Evolutionary conservation across 306 rosid species (phyloP), one percentile per base, ranked within the genome.

Genomic region (Cyclanthera cordifolia): DNA sequence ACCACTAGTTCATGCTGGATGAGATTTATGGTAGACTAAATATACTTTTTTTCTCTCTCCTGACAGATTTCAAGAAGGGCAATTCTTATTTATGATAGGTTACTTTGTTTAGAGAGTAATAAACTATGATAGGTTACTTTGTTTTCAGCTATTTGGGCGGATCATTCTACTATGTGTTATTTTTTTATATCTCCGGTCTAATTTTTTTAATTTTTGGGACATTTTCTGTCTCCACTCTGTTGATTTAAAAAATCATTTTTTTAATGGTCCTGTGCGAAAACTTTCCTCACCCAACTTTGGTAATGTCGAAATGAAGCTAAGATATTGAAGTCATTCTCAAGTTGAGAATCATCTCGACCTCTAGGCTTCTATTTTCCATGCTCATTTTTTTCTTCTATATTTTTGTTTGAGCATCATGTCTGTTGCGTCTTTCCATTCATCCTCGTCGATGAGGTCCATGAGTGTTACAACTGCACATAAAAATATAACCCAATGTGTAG

Each of bases 401-500:
- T 25, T 41, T 11, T 21, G 15, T 63, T 5, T 43, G 20, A 56
- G 11, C 51, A 21, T 13, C 34, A 64, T 64, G 70, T 64, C 70
- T 7, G 70, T 64, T 43, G 30, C 70, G 13, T 64, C 70, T 43
- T 43, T 64, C 30, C 69, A 61, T 6, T 61, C 69, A 21, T 43
- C 53, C 1, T 43, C 53, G 0, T 64, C 53, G 50, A 61, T 61
- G 50, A 61, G 68, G 49, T 64, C 82, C 34, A 87, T 80, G 85
- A 76, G 85, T 12, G 49, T 41, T 3, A 28, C 78, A 27, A 75
- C 75, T 60, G 69, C 43, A 45, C 6, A 67, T 17, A 87, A 84
- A 67, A 72, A 72, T 12, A 80, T 87, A 3, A 16, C 5, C 25
- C 80, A 57, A 30, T 89, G 88, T 52, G 50, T 92, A 13, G 34